phyloP scores from a whole-genome alignment of 306 rosid species.

The Lathyrus oleraceus region DNA sequence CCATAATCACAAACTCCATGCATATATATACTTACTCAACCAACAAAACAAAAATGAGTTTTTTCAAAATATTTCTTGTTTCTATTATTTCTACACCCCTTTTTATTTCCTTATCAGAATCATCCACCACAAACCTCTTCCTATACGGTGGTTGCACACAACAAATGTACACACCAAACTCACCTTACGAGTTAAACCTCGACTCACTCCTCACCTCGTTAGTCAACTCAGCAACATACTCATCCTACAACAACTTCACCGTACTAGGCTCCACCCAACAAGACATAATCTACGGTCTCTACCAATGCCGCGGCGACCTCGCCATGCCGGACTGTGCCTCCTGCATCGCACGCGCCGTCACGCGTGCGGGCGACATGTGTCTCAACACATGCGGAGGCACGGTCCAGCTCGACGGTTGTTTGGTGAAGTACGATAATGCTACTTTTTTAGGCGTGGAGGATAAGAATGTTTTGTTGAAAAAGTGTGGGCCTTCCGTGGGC shows the following conservation, averaged over 20 bases:
- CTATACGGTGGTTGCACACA: constrained; percentile 81
- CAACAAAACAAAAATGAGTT: neutral
- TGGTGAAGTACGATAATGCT: constrained; percentile 76
- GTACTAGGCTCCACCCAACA: constrained; percentile 54
- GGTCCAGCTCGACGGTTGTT: constrained; percentile 81
- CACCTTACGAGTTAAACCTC: constrained; percentile 69
- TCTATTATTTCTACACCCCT: neutral
- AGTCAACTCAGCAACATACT: constrained; percentile 87
- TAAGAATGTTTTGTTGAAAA: constrained; percentile 68
- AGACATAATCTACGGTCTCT: constrained; percentile 72
- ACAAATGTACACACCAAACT: constrained; percentile 56
- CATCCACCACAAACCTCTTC: constrained; percentile 47
- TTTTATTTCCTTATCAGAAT: constrained; percentile 16
- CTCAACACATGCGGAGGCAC: constrained; percentile 61
- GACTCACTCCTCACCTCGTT: constrained; percentile 76
- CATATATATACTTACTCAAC: neutral
- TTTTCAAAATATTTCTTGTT: neutral
- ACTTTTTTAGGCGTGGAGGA: constrained; percentile 73
- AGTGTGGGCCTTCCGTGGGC: constrained; percentile 83
- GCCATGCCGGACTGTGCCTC: constrained; percentile 90
- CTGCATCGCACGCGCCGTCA: constrained; percentile 63
- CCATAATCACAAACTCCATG: neutral
- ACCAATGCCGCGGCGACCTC: constrained; percentile 92
- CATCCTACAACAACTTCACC: constrained; percentile 82
- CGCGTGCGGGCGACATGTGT: constrained; percentile 59